These are phyloP conservation scores for Fagus crenata DNA, from an alignment of 306 rosid species.

Conservation along the genomic window DNA sequence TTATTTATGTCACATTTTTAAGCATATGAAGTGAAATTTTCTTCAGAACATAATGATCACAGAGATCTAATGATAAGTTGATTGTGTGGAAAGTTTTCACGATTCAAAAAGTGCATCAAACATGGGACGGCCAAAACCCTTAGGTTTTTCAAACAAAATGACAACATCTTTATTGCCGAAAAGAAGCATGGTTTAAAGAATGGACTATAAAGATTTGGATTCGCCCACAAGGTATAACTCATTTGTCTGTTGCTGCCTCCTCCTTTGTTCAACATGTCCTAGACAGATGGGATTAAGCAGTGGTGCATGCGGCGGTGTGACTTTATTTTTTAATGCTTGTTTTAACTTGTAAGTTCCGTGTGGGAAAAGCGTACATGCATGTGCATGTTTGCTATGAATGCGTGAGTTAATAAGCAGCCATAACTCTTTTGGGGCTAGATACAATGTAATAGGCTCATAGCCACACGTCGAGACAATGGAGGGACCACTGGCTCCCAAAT, in stretches of 20 bases:
- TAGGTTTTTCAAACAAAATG: neutral
- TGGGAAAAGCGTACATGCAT: too few species aligned
- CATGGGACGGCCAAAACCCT: neutral
- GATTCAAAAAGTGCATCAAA: neutral
- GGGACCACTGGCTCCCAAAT: too few species aligned
- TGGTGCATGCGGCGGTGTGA: neutral
- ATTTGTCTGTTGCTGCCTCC: slow-evolving; percentile 2
- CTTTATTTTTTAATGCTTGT: neutral
- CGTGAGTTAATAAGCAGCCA: too few species aligned
- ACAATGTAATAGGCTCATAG: too few species aligned
- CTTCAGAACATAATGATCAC: neutral
- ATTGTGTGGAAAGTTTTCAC: neutral
- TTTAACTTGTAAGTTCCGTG: too few species aligned
- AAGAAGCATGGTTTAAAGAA: neutral
- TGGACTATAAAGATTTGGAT: neutral
- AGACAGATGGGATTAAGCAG: neutral
- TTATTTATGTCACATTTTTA: too few species aligned
- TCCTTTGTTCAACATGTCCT: slow-evolving; percentile 9
- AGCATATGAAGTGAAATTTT: neutral
- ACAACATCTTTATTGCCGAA: neutral
- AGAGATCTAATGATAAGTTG: neutral
- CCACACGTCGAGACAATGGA: too few species aligned
- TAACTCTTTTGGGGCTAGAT: too few species aligned
- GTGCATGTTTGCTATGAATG: too few species aligned
- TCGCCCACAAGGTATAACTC: neutral